These are phyloP conservation scores for Elongisporangium anandrum DNA, from an alignment of 352 stramenopile genomes.

Conservation along the genomic window DNA sequence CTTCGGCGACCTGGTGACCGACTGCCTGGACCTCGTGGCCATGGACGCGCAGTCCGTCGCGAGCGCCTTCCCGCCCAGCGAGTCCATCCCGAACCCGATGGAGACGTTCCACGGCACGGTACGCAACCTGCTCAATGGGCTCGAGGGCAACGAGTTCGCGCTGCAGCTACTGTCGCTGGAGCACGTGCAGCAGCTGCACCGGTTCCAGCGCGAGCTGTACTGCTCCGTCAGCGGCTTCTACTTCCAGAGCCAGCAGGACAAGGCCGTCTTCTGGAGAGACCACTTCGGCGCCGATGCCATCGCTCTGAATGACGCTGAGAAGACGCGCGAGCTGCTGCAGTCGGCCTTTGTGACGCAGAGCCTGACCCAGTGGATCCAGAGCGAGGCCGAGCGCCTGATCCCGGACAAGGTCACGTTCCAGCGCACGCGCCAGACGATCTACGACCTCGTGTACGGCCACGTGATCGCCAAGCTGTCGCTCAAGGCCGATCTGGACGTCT, in stretches of 20 bases:
- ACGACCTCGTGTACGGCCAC: slow-evolving; percentile 52
- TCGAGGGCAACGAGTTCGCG: slow-evolving; percentile 66
- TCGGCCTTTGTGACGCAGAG: slow-evolving; percentile 36
- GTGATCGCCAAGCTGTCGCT: slow-evolving; percentile 56
- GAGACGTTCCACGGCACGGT: slow-evolving; percentile 75
- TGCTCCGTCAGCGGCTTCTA: slow-evolving; percentile 74
- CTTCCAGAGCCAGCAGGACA: slow-evolving; percentile 41
- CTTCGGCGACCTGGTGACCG: slow-evolving; percentile 52
- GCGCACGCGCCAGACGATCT: slow-evolving; percentile 58
- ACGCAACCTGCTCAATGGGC: slow-evolving; percentile 62
- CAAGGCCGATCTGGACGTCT: slow-evolving; percentile 76
- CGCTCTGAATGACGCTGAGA: slow-evolving; percentile 13
- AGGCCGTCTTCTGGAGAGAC: slow-evolving; percentile 48
- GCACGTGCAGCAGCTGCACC: slow-evolving; percentile 47
- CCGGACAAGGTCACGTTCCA: slow-evolving; percentile 59
- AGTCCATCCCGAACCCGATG: slow-evolving; percentile 62
- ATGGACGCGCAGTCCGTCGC: slow-evolving; percentile 32
- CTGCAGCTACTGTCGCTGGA: slow-evolving; percentile 55
- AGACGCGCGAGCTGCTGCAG: slow-evolving; percentile 21
- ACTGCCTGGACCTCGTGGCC: slow-evolving; percentile 47
- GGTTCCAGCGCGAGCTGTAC: slow-evolving; percentile 62
- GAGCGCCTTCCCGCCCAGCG: slow-evolving; percentile 36
- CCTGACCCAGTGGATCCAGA: slow-evolving; percentile 47
- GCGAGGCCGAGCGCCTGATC: slow-evolving; percentile 50
- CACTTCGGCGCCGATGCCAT: slow-evolving; percentile 65